Percentiles rank a stretch among this genome's conserved stretches.
Evolutionary conservation across 306 rosid species (phyloP).

Genomic region (Begonia peltatifolia): DNA sequence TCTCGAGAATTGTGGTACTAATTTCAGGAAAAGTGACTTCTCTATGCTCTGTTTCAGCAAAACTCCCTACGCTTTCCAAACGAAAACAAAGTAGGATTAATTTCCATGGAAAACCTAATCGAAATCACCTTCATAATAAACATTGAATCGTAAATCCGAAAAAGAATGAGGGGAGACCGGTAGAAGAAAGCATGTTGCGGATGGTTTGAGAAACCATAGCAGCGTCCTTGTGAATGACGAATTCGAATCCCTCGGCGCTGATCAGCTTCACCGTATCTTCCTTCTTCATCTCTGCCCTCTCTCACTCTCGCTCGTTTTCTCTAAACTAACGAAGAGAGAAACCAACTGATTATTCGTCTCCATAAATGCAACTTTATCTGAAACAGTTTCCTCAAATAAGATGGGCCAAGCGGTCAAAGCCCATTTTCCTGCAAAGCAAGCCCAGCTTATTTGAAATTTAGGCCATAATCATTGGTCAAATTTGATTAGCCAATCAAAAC

Average conservation of each 20-base stretch:
- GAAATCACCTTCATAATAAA: background rate
- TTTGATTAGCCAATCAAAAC: background rate
- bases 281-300: conserved; percentile 42
- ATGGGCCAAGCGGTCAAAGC: too few species aligned
- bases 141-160: background rate
- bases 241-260: conserved; percentile 89
- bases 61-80: conserved; percentile 41
- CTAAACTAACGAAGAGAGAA: background rate
- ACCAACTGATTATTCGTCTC: too few species aligned
- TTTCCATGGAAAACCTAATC: too few species aligned
- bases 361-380: too few species aligned
- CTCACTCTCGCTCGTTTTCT: background rate
- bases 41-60: conserved; percentile 67
- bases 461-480: too few species aligned
- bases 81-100: background rate
- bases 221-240: conserved; percentile 81
- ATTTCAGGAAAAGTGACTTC: conserved; percentile 94
- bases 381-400: too few species aligned
- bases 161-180: conserved; percentile 30
- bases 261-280: conserved; percentile 73
- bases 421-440: too few species aligned
- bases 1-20: conserved; percentile 90
- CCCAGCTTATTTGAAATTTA: background rate
- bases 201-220: conserved; percentile 99
- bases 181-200: conserved; percentile 94